Base-by-base conservation (phyloP, 1,139 yeast species). In the Protomyces arabidopsidicola region DNA sequence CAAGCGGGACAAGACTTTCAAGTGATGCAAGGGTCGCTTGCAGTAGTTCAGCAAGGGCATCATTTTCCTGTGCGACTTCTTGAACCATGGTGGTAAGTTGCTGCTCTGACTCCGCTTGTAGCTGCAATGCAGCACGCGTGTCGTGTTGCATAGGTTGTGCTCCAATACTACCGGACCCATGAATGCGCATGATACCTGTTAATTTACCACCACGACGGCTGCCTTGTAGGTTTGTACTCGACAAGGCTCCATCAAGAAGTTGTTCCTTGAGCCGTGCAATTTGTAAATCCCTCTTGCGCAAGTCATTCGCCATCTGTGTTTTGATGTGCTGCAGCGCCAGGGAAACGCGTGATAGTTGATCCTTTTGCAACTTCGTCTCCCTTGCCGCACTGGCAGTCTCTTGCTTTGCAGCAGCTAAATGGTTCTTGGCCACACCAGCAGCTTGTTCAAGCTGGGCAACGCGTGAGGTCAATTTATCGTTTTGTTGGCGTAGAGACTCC, bases 201-300 rank as follows among this genome's bases (percentile, higher is more conserved):
- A 55, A 36, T 38, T 51, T 52, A 22, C 52, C 39, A 14, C 62
- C 51, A 20, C 62, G 56, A 8, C 53, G 50, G 4, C 52, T 52
- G 8, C 56, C 62, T n/a, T 20, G 22, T 20, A 42, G 24, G 12
- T 42, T 42, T 3, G 48, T 20, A 12, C 22, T 42, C 12, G 22
- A n/a, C 48, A 42, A 42, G 10, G 48, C 48, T 4, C 56, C 56
- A 35, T 58, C 62, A 6, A 55, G 56, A 6, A 58, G 45, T 18
- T 58, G 62, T 35, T 58, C 62, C 35, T 58, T 58, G 55, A 58
- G 42, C 35, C 56, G 22, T 14, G 56, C 39, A 31, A 58, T 58
- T 18, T 58, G 62, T 18, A 50, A 45, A 42, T 58, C 62, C 14
- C 62, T 24, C 36, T 58, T 58, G 9, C 62, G 55, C 16, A 58